Evolutionary conservation across 768 basidiomycete species (phyloP).

Genomic region (Hebeloma cylindrosporum): DNA sequence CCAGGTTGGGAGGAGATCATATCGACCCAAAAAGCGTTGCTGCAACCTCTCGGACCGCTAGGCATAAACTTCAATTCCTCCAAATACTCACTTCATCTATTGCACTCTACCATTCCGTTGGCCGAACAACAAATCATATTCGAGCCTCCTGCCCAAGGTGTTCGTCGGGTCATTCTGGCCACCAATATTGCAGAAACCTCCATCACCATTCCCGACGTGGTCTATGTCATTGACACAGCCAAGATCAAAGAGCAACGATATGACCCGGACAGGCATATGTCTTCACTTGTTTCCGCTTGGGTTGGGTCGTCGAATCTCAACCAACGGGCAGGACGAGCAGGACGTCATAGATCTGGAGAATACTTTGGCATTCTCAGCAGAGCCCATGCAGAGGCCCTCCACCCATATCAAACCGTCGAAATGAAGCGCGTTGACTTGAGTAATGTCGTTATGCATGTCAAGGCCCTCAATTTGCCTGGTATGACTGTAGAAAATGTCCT

Average conservation of each 20-base stretch:
- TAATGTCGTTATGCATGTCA: conserved; percentile 96
- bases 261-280: conserved; percentile 86
- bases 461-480: conserved; percentile 85
- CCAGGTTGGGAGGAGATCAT: conserved; percentile 94
- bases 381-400: conserved; percentile 56
- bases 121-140: conserved; percentile 90
- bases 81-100: conserved; percentile 69
- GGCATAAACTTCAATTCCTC: conserved; percentile 56
- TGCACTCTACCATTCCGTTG: conserved; percentile 89
- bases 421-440: conserved; percentile 91
- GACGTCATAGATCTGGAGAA: conserved; percentile 86
- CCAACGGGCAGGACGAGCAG: conserved; percentile 90
- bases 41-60: conserved; percentile 47
- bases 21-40: conserved; percentile 63
- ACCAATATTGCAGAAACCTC: conserved; percentile 97
- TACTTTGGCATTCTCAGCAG: conserved; percentile 84
- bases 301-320: conserved; percentile 88
- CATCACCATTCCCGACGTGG: conserved; percentile 92
- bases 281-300: conserved; percentile 88
- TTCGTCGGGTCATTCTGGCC: conserved; percentile 86
- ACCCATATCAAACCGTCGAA: conserved; percentile 87
- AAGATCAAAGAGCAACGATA: conserved; percentile 88
- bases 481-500: conserved; percentile 88
- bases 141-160: conserved; percentile 71
- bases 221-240: conserved; percentile 89